A percentile compares a stretch with the other conserved stretches of the same genome.
Evolutionary conservation across 148 eudicot species (phyloP).

Genomic region (Simmondsia chinensis): DNA sequence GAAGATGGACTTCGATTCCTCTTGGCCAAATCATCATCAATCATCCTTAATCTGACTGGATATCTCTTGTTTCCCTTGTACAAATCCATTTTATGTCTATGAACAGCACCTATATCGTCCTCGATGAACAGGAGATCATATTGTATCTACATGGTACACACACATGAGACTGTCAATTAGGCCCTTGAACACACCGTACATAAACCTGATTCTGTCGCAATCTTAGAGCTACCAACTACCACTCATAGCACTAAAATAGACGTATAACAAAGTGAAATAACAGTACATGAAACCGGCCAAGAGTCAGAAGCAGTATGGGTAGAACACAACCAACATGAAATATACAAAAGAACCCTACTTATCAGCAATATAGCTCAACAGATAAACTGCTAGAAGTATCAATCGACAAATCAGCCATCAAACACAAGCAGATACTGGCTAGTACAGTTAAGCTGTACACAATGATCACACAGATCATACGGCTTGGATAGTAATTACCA

Average conservation of each 20-base stretch:
- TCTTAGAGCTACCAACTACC: neutral
- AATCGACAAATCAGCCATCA: too few relatives aligned
- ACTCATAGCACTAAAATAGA: neutral
- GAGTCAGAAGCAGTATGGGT: neutral
- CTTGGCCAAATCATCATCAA: slow-evolving; percentile 26
- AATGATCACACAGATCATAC: too few relatives aligned
- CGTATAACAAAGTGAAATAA: neutral
- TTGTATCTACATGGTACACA: slow-evolving; percentile 46
- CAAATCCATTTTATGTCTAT: slow-evolving; percentile 41
- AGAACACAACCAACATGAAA: too few relatives aligned
- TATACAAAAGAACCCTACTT: too few relatives aligned
- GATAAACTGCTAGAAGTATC: too few relatives aligned
- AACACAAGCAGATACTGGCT: too few relatives aligned
- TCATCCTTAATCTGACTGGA: slow-evolving; percentile 38
- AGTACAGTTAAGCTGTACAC: too few relatives aligned
- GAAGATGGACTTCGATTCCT: slow-evolving; percentile 26
- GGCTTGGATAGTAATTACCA: neutral
- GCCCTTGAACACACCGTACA: too few relatives aligned
- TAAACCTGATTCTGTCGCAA: too few relatives aligned
- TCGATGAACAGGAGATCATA: slow-evolving; percentile 63
- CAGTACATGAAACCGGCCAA: neutral
- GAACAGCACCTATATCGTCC: slow-evolving; percentile 70
- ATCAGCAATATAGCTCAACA: too few relatives aligned
- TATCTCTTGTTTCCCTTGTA: slow-evolving; percentile 31
- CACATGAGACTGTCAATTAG: neutral